Evolutionary conservation across 495 filamentous ascomycete species (phyloP).

Genomic region (Neurospora africana): DNA sequence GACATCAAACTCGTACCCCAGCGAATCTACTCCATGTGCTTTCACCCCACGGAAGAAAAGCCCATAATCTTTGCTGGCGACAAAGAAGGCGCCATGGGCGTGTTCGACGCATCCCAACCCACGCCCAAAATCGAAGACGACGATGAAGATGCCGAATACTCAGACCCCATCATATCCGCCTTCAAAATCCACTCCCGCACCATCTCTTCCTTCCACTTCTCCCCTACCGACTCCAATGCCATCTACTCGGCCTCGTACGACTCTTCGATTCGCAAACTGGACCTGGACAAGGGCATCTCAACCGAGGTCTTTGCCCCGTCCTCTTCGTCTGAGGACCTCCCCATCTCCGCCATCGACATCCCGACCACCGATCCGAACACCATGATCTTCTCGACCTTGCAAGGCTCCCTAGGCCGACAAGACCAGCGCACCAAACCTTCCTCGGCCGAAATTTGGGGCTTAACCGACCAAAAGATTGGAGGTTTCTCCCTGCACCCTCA

Average conservation of each 20-base stretch:
- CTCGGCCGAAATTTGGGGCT: conserved; percentile 55
- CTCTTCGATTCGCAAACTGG: conserved; percentile 78
- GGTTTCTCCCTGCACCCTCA: conserved; percentile 77
- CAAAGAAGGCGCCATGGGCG: conserved; percentile 84
- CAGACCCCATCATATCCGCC: conserved; percentile 66
- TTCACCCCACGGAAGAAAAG: conserved; percentile 80
- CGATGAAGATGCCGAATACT: conserved; percentile 39
- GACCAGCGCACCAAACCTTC: conserved; percentile 53
- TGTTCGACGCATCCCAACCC: conserved; percentile 83
- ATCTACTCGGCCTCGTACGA: conserved; percentile 90
- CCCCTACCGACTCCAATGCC: conserved; percentile 55
- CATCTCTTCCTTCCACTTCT: conserved; percentile 72
- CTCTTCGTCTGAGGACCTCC: conserved; percentile 56
- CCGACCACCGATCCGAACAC: conserved; percentile 56
- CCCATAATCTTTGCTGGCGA: conserved; percentile 91
- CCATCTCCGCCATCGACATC: conserved; percentile 74
- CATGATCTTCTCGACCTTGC: conserved; percentile 78
- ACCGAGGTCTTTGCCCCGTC: conserved; percentile 68
- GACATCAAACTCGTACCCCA: conserved; percentile 92
- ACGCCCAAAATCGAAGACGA: conserved; percentile 40
- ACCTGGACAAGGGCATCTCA: conserved; percentile 67
- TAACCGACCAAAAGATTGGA: conserved; percentile 92
- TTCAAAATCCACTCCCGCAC: conserved; percentile 87
- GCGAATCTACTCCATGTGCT: conserved; percentile 75
- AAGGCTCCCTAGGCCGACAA: conserved; percentile 66